Evolutionary conservation across 345 rosid species (phyloP).

Genomic region (Dipteronia sinensis): DNA sequence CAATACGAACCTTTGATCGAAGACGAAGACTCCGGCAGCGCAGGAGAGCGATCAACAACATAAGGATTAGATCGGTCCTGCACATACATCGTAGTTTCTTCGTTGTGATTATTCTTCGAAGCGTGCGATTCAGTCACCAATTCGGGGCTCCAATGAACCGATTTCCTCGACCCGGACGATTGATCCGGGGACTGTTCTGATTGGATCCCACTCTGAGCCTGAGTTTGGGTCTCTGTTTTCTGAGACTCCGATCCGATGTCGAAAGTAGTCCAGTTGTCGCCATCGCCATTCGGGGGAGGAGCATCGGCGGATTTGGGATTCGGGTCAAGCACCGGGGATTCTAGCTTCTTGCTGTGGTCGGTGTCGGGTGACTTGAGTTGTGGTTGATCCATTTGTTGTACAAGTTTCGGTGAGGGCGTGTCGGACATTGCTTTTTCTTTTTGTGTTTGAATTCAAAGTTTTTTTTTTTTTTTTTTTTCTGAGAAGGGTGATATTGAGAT

Average conservation of each 20-base stretch:
- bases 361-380: not conserved
- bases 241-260: constrained; percentile 34
- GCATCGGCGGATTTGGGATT: constrained; percentile 25
- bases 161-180: constrained; percentile 49
- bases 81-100: constrained; percentile 19
- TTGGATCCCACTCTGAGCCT: constrained; percentile 29
- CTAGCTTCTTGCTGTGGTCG: constrained; percentile 21
- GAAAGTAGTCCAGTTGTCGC: constrained; percentile 14
- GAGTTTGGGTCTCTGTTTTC: constrained; percentile 16
- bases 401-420: not conserved
- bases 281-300: constrained; percentile 34
- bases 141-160: constrained; percentile 77
- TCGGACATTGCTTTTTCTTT: not conserved
- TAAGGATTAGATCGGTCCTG: constrained; percentile 58
- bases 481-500: constrained; percentile 16
- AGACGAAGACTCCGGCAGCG: constrained; percentile 35
- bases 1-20: constrained; percentile 48
- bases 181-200: constrained; percentile 28
- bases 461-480: not conserved
- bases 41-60: constrained; percentile 43
- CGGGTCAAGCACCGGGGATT: constrained; percentile 22
- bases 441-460: not conserved
- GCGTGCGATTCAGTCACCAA: constrained; percentile 57
- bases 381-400: constrained; percentile 19
- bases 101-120: constrained; percentile 11